Conservation (phyloP, 371 early-diverging fungal genomes). For the Chytridiales sp. region DNA sequence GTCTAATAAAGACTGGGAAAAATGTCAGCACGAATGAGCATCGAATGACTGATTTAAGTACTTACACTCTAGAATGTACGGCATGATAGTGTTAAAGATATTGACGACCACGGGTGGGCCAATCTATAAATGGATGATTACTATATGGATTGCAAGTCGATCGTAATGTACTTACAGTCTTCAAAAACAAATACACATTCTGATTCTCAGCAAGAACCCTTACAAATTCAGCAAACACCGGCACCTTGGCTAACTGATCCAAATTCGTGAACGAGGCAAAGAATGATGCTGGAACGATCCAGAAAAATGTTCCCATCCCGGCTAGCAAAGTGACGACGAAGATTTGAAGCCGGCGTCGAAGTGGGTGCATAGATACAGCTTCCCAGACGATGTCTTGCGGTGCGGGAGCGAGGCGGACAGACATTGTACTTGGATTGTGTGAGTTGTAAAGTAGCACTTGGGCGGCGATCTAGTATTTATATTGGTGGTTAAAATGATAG, state of each 20-base stretch:
- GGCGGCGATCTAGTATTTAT: constrained; percentile 20
- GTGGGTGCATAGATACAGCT: constrained; percentile 32
- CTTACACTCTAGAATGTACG: constrained; percentile 45
- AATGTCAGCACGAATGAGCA: neutral
- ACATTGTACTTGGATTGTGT: constrained; percentile 27
- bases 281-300: constrained; percentile 42
- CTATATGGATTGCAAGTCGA: neutral
- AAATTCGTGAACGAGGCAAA: constrained; percentile 35
- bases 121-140: constrained; percentile 7
- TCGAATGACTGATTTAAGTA: neutral
- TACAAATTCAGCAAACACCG: constrained; percentile 20
- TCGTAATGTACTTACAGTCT: constrained; percentile 12
- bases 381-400: constrained; percentile 40
- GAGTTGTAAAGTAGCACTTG: constrained; percentile 35
- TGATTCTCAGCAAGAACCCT: constrained; percentile 11
- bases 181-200: constrained; percentile 27
- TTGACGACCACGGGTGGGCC: constrained; percentile 40
- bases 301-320: constrained; percentile 31
- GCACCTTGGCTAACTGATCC: constrained; percentile 30
- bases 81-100: constrained; percentile 35
- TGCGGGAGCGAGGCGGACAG: constrained; percentile 36
- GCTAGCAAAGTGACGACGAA: constrained; percentile 20
- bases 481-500: neutral
- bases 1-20: constrained; percentile 33
- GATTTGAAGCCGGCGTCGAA: constrained; percentile 24